Evolutionary conservation across 1,284 basidiomycete genomes (phyloP).

Genomic region (Peniophora sp.): DNA sequence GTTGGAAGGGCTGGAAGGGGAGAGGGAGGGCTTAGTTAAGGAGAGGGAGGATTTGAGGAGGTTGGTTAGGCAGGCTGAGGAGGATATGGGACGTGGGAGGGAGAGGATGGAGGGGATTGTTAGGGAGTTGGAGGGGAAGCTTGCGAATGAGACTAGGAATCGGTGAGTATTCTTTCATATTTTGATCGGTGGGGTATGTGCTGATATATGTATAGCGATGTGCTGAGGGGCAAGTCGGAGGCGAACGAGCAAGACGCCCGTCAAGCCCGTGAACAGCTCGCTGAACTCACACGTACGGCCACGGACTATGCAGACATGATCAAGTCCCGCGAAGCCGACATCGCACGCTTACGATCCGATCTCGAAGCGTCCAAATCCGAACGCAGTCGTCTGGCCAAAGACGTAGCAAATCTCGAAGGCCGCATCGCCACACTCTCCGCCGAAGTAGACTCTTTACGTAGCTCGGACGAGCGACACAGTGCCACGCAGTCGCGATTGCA

Average conservation of each 20-base stretch:
- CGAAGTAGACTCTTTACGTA: slow-evolving; percentile 60
- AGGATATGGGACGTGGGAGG: slow-evolving; percentile 70
- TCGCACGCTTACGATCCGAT: slow-evolving; percentile 52
- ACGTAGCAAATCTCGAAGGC: slow-evolving; percentile 59
- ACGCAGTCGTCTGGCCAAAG: slow-evolving; percentile 44
- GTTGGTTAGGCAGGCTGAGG: slow-evolving; percentile 68
- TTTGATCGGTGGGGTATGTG: slow-evolving; percentile 4
- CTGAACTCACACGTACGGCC: slow-evolving; percentile 71
- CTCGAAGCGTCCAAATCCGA: slow-evolving; percentile 46
- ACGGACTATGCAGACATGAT: slow-evolving; percentile 77
- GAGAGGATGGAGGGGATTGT: slow-evolving; percentile 67
- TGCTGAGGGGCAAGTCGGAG: slow-evolving; percentile 51
- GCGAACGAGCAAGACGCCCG: slow-evolving; percentile 60
- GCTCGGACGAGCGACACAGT: slow-evolving; percentile 49
- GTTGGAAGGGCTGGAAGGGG: slow-evolving; percentile 44
- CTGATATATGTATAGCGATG: slow-evolving; percentile 39
- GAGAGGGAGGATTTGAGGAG: slow-evolving; percentile 69
- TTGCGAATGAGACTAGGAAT: slow-evolving; percentile 59
- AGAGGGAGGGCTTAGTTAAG: slow-evolving; percentile 56
- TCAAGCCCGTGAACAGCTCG: slow-evolving; percentile 71
- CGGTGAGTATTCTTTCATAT: slow-evolving; percentile 38
- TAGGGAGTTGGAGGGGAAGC: slow-evolving; percentile 68
- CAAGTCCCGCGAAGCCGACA: slow-evolving; percentile 72
- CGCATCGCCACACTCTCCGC: slow-evolving; percentile 62
- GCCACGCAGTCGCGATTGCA: slow-evolving; percentile 58